Evolutionary conservation across 306 rosid genomes (phyloP).

Genomic region (Sicyos baderoa): DNA sequence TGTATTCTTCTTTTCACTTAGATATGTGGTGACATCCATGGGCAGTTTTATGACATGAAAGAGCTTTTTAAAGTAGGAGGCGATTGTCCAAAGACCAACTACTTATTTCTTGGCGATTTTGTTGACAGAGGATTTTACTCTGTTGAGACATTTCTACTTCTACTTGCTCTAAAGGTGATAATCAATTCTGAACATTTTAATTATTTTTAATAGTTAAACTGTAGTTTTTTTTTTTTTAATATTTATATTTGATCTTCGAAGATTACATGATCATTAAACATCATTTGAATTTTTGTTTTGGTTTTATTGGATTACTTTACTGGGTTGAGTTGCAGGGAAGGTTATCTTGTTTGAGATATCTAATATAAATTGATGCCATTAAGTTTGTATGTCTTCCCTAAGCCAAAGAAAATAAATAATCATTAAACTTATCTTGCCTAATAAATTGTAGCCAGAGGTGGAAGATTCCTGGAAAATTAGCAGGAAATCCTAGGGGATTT

Average conservation of each 20-base stretch:
- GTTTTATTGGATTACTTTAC: background rate
- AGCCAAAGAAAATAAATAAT: background rate
- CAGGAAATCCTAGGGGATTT: background rate
- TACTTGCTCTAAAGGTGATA: slow-evolving; percentile 87
- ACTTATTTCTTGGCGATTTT: slow-evolving; percentile 96
- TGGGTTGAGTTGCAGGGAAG: background rate
- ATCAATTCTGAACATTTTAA: background rate
- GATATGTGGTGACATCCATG: slow-evolving; percentile 99
- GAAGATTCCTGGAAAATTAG: background rate
- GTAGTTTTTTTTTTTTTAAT: background rate
- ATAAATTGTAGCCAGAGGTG: background rate
- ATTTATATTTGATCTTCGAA: background rate
- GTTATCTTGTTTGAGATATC: background rate
- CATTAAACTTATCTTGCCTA: background rate
- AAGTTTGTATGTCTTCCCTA: background rate
- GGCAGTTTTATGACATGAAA: slow-evolving; percentile 96
- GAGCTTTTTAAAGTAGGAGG: slow-evolving; percentile 99
- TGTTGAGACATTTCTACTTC: slow-evolving; percentile 82
- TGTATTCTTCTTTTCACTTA: slow-evolving; percentile 25
- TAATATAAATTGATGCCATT: background rate
- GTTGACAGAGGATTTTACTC: slow-evolving; percentile 97
- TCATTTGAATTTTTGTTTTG: background rate
- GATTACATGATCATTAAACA: background rate
- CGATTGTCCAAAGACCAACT: slow-evolving; percentile 94
- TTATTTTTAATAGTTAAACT: background rate